Base-by-base conservation (phyloP, 2,329 filamentous ascomycete genomes). In the Plectosphaerella plurivora region DNA sequence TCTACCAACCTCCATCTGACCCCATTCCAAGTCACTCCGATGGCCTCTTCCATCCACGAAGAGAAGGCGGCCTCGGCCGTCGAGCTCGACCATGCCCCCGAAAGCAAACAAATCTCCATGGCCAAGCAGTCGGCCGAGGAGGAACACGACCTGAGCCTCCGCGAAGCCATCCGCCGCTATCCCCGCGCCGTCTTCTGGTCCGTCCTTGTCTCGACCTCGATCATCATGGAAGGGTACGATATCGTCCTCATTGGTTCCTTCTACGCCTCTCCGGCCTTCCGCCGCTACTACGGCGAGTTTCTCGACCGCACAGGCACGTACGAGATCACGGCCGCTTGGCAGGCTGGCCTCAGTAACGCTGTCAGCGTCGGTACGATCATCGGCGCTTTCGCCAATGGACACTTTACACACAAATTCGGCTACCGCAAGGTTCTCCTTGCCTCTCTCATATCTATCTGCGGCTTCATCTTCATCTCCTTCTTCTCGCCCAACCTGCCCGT, bases 311-410 rank as follows among this genome's bases (percentile, higher is more conserved):
- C 37, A 53, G 57, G 15, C 51, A 53, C 42, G 5, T 68, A 67
- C 49, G 64, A 79, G 55, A 64, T 82, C 20, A 65, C 72, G 0
- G 72, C 74, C 0, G 57, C 70, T 1, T 82, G 79, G 79, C 77
- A 81, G 59, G 69, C 73, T 4, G 76, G 70, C 0, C 62, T 82
- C 1, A 65, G 66, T 24, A 75, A 75, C 28, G 75, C 68, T 1
- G 65, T 71, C 0, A 63, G 67, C 12, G 69, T 75, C 11, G 78
- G 78, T 4, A 67, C 71, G 14, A 75, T 82, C 22, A 52, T 80
- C 3, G 78, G 78, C 1, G 66, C 75, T 2, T 63, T 76, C 9
- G 55, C 76, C 16, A 75, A 74, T 53, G 78, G 78, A 5, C 68
- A 68, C 49, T 59, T 78, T 10, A 69, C 74, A 10, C 67, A 77